These are phyloP conservation scores for Schizochytrium sp. DNA, from an alignment of 108 stramenopile genomes.

Conservation along the genomic window DNA sequence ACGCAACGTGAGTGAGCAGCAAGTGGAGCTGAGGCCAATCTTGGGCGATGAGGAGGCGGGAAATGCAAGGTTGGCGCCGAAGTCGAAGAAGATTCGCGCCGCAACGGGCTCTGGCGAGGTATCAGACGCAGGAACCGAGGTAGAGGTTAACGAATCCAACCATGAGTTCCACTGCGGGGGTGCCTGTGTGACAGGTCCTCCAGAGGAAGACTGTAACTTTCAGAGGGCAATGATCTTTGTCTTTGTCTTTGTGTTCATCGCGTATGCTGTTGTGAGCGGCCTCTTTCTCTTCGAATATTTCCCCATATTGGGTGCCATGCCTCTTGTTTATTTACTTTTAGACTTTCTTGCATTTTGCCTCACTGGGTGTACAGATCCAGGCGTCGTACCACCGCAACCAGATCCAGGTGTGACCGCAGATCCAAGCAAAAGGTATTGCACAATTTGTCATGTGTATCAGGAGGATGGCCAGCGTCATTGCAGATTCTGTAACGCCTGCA, in stretches of 20 bases:
- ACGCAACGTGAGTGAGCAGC: not conserved
- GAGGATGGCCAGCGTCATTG: constrained; percentile 8
- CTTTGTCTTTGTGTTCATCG: not conserved
- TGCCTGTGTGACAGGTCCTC: constrained; percentile 6
- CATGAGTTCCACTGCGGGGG: constrained; percentile 16
- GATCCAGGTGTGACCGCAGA: constrained; percentile 1
- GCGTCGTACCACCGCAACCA: constrained; percentile 30
- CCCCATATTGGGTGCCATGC: constrained; percentile 21
- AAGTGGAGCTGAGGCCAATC: constrained; percentile 10
- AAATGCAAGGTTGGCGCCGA: not conserved
- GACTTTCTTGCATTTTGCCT: not conserved
- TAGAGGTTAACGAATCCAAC: constrained; percentile 33
- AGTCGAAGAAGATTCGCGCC: not conserved
- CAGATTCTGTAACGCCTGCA: constrained; percentile 58
- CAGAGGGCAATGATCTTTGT: not conserved
- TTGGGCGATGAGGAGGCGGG: not conserved
- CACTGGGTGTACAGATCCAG: constrained; percentile 48
- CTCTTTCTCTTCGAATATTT: not conserved
- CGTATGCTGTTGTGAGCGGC: constrained; percentile 11
- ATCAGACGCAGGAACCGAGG: not conserved
- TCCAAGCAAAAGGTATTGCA: not conserved
- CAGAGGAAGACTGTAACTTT: constrained; percentile 45
- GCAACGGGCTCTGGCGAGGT: not conserved
- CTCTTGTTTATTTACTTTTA: not conserved
- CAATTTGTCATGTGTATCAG: constrained; percentile 27